These are phyloP conservation scores for Ascochyta fabae DNA, from an alignment of 2,329 filamentous ascomycete species.

Conservation along the genomic window DNA sequence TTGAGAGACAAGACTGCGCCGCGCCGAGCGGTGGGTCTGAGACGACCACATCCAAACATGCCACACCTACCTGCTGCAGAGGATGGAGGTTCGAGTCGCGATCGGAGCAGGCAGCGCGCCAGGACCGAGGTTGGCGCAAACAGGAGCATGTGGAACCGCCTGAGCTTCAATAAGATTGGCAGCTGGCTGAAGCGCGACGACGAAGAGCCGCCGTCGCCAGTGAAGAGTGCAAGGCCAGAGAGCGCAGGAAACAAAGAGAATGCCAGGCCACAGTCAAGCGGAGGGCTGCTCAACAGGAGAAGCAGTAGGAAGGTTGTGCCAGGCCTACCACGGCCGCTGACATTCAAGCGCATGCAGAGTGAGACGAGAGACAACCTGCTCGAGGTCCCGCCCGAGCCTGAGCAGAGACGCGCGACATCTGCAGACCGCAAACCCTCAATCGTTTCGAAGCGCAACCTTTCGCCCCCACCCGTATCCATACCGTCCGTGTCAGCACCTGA, in stretches of 20 bases:
- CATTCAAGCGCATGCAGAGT: slow-evolving; percentile 82
- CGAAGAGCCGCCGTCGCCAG: slow-evolving; percentile 33
- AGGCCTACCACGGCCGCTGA: slow-evolving; percentile 76
- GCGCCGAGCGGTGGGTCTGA: slow-evolving; percentile 27
- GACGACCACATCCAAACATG: slow-evolving; percentile 29
- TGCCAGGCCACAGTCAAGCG: slow-evolving; percentile 44
- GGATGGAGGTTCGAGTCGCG: slow-evolving; percentile 37
- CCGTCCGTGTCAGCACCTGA: slow-evolving; percentile 51
- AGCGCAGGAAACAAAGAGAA: slow-evolving; percentile 39
- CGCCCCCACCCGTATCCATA: slow-evolving; percentile 46
- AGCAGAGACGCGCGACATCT: slow-evolving; percentile 77
- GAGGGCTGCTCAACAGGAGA: slow-evolving; percentile 37
- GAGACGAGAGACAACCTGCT: slow-evolving; percentile 77
- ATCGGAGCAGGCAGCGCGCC: slow-evolving; percentile 42
- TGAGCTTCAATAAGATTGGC: slow-evolving; percentile 50
- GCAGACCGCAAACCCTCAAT: slow-evolving; percentile 72
- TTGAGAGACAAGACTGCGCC: slow-evolving; percentile 25
- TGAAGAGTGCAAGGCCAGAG: slow-evolving; percentile 12
- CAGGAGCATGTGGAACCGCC: slow-evolving; percentile 46
- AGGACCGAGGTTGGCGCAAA: slow-evolving; percentile 44
- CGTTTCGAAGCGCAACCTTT: slow-evolving; percentile 53
- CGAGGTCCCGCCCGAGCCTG: slow-evolving; percentile 66
- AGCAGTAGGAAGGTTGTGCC: slow-evolving; percentile 70
- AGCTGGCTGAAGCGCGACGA: slow-evolving; percentile 51
- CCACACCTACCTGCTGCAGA: slow-evolving; percentile 29